phyloP scores from a whole-genome alignment of 2,329 filamentous ascomycete genomes.

The Talaromyces verruculosus region DNA sequence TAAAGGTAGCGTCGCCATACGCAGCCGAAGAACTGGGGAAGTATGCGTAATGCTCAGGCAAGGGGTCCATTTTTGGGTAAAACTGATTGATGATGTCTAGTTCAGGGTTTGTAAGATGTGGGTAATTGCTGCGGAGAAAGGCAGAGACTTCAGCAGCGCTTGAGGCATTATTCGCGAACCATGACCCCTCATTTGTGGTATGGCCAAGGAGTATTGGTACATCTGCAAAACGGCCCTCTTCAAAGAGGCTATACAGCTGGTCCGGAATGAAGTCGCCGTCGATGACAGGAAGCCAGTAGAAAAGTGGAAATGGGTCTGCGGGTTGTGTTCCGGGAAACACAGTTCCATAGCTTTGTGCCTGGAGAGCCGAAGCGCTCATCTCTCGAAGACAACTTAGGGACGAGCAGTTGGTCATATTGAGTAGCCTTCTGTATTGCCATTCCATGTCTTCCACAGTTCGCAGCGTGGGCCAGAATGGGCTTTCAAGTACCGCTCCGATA shows the following conservation, averaged over 20 bases:
- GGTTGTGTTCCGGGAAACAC: slow-evolving; percentile 45
- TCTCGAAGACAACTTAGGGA: slow-evolving; percentile 53
- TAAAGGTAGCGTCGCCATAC: slow-evolving; percentile 53
- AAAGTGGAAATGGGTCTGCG: slow-evolving; percentile 48
- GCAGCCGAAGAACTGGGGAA: slow-evolving; percentile 44
- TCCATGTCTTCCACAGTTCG: slow-evolving; percentile 51
- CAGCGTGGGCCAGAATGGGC: slow-evolving; percentile 53
- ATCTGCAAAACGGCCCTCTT: slow-evolving; percentile 50
- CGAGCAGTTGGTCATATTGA: slow-evolving; percentile 31
- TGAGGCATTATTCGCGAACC: slow-evolving; percentile 51
- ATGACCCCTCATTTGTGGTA: slow-evolving; percentile 65
- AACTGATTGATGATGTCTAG: slow-evolving; percentile 59
- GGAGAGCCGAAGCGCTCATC: slow-evolving; percentile 47
- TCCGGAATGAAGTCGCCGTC: slow-evolving; percentile 54
- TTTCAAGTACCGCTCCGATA: slow-evolving; percentile 54
- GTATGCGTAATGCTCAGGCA: slow-evolving; percentile 36
- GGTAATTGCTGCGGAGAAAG: slow-evolving; percentile 61
- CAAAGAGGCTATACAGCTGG: slow-evolving; percentile 51
- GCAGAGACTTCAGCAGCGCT: slow-evolving; percentile 52
- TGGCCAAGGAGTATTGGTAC: slow-evolving; percentile 58
- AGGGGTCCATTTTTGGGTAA: slow-evolving; percentile 50
- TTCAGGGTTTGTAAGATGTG: slow-evolving; percentile 53
- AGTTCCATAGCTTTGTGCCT: slow-evolving; percentile 47
- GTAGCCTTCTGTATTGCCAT: slow-evolving; percentile 53
- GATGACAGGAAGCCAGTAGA: slow-evolving; percentile 54